phyloP scores from a whole-genome alignment of 495 filamentous ascomycete genomes.

The Massariosphaeria phaeospora region DNA sequence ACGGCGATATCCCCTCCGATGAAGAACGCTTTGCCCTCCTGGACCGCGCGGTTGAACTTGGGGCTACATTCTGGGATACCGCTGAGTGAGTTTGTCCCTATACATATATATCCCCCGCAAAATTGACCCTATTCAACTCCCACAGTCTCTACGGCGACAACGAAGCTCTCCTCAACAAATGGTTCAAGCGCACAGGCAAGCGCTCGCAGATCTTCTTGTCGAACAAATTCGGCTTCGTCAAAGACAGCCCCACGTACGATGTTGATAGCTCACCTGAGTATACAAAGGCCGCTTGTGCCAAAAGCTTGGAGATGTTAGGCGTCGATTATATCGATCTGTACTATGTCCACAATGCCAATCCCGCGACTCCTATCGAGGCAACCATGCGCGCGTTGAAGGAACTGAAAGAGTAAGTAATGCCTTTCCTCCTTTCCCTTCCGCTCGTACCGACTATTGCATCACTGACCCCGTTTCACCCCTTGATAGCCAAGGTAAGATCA shows the following conservation, averaged over 20 bases:
- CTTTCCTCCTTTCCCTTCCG: too few species aligned
- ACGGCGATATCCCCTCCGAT: constrained; percentile 42
- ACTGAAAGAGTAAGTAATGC: constrained; percentile 46
- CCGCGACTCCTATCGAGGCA: constrained; percentile 59
- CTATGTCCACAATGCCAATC: constrained; percentile 45
- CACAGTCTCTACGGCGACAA: constrained; percentile 43
- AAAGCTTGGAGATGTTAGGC: constrained; percentile 44
- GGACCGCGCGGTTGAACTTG: constrained; percentile 52
- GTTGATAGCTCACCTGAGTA: constrained; percentile 46
- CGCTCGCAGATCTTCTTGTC: constrained; percentile 54
- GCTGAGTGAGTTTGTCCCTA: constrained; percentile 46
- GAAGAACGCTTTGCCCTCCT: constrained; percentile 50
- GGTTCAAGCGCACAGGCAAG: constrained; percentile 53
- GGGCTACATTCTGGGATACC: constrained; percentile 57
- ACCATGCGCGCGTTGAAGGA: constrained; percentile 53
- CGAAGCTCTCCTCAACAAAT: constrained; percentile 54
- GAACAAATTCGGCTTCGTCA: constrained; percentile 52
- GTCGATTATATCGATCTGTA: constrained; percentile 47
- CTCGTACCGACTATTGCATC: too few species aligned
- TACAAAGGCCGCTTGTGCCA: constrained; percentile 44
- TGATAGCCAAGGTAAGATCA: constrained; percentile 56
- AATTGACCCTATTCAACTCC: constrained; percentile 2
- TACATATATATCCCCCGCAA: too few species aligned
- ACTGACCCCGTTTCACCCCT: too few species aligned
- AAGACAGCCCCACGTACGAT: constrained; percentile 26